Percentiles rank a stretch among this genome's conserved stretches.
Conservation (phyloP, 2,329 filamentous ascomycete genomes). For the Geosmithia putterillii region DNA sequence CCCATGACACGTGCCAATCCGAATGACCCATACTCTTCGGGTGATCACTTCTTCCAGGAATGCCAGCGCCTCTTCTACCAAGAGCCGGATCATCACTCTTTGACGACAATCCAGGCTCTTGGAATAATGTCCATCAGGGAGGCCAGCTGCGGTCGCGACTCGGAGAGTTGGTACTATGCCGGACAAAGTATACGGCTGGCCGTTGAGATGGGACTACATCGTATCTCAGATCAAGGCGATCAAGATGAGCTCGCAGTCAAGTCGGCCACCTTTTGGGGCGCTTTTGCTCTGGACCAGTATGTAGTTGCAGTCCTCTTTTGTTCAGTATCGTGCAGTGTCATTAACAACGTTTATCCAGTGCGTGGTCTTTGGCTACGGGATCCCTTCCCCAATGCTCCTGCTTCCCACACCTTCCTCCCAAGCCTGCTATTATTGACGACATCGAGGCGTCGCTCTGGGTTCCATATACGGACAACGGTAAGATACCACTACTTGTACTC, state of each 20-base stretch:
- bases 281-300: constrained; percentile 52
- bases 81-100: constrained; percentile 43
- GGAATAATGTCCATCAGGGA: constrained; percentile 67
- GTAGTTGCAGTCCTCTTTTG: constrained; percentile 11
- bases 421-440: constrained; percentile 46
- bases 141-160: constrained; percentile 60
- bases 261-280: constrained; percentile 49
- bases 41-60: constrained; percentile 65
- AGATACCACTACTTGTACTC: constrained; percentile 7
- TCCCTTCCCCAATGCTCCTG: constrained; percentile 47
- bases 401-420: constrained; percentile 43
- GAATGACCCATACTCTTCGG: constrained; percentile 50
- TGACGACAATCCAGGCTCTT: constrained; percentile 64
- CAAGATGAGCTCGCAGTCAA: constrained; percentile 46
- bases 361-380: constrained; percentile 53
- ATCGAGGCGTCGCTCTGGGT: constrained; percentile 49
- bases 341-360: constrained; percentile 22
- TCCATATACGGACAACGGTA: constrained; percentile 46
- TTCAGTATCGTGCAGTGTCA: neutral
- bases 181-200: constrained; percentile 62
- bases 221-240: constrained; percentile 32
- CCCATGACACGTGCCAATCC: constrained; percentile 51
- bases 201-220: constrained; percentile 59
- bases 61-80: constrained; percentile 46
- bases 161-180: constrained; percentile 60